Conservation (phyloP, 176 grass and related monocot species). For the Puccinellia tenuiflora region DNA sequence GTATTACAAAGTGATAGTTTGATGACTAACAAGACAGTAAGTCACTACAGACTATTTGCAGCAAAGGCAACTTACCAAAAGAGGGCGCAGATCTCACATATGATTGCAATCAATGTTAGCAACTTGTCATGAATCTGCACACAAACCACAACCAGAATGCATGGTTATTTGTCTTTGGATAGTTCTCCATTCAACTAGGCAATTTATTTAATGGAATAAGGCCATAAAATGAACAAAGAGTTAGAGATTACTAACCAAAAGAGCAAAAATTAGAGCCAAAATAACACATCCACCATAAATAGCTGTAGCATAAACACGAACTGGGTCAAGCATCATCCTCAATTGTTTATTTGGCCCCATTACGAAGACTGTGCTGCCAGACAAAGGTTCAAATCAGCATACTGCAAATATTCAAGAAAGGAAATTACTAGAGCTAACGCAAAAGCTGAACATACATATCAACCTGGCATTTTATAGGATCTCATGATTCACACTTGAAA, state of each 20-base stretch:
- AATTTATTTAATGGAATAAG: slow-evolving; percentile 1
- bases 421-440: background rate
- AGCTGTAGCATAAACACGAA: slow-evolving; percentile 62
- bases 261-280: slow-evolving; percentile 73
- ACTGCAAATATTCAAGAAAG: slow-evolving; percentile 12
- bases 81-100: slow-evolving; percentile 79
- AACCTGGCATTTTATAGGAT: background rate
- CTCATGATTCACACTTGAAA: background rate
- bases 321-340: slow-evolving; percentile 90
- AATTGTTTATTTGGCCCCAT: slow-evolving; percentile 63
- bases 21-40: slow-evolving; percentile 9
- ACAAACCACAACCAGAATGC: slow-evolving; percentile 11
- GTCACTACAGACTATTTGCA: background rate
- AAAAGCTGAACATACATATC: background rate
- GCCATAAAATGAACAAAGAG: background rate
- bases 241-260: slow-evolving; percentile 60
- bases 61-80: slow-evolving; percentile 51
- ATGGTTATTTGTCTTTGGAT: background rate
- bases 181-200: background rate
- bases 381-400: slow-evolving; percentile 41
- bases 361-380: slow-evolving; percentile 86
- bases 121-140: slow-evolving; percentile 86
- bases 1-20: background rate
- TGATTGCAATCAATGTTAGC: slow-evolving; percentile 69
- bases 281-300: slow-evolving; percentile 75